Percentiles rank a stretch among this genome's conserved stretches.
Evolutionary conservation across 176 grass and related monocot genomes (phyloP).

Genomic region (Musa beccarii): DNA sequence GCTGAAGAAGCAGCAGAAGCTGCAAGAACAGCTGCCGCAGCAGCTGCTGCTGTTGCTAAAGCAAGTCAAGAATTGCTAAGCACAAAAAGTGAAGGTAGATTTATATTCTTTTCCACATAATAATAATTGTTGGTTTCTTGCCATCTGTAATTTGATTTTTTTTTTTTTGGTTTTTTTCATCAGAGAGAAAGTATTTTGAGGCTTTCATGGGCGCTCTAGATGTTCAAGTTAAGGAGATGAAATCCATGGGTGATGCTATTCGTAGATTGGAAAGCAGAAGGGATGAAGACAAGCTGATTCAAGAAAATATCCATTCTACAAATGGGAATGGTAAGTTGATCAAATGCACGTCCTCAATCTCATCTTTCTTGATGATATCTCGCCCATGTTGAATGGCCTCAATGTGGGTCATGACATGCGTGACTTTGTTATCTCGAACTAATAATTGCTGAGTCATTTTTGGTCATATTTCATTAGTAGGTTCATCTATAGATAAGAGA

Average conservation of each 20-base stretch:
- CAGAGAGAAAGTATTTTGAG: constrained; percentile 70
- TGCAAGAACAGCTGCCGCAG: constrained; percentile 54
- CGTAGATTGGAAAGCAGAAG: constrained; percentile 30
- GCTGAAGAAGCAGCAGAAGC: constrained; percentile 69
- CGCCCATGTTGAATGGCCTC: background rate
- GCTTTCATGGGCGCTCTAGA: constrained; percentile 61
- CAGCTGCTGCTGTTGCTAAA: constrained; percentile 59
- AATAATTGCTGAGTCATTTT: background rate
- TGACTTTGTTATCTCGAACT: background rate
- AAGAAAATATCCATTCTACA: constrained; percentile 37
- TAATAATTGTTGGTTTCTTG: too few relatives aligned
- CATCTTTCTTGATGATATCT: background rate
- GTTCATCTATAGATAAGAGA: background rate
- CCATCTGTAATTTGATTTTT: too few relatives aligned
- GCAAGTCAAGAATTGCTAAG: constrained; percentile 66
- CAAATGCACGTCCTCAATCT: background rate
- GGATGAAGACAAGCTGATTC: constrained; percentile 32
- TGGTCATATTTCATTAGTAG: background rate
- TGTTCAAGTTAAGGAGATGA: constrained; percentile 70
- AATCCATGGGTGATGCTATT: constrained; percentile 60
- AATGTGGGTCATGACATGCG: background rate
- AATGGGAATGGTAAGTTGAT: constrained; percentile 62
- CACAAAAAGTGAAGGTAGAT: constrained; percentile 71
- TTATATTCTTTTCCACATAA: background rate
- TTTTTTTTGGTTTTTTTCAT: background rate